phyloP scores from a whole-genome alignment of 164 flowering plant genomes.

The Vitis labrusca region DNA sequence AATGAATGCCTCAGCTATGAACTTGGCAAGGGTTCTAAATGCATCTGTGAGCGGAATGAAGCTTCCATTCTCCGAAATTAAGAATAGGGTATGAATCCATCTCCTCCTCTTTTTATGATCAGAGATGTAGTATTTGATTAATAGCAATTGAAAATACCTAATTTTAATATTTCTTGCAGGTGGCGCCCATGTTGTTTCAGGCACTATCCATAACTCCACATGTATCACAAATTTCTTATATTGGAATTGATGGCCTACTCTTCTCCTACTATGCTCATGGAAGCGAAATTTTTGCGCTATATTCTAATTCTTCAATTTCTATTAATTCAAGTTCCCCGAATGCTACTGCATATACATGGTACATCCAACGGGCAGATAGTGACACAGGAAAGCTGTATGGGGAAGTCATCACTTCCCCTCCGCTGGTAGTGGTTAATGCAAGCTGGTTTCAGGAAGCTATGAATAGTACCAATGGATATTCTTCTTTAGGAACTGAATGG shows the following conservation, averaged over 20 bases:
- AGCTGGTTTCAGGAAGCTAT: constrained; percentile 45
- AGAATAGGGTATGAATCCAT: constrained; percentile 23
- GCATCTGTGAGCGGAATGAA: constrained; percentile 21
- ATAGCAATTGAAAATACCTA: too few species aligned
- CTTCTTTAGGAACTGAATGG: constrained; percentile 39
- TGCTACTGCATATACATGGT: constrained; percentile 23
- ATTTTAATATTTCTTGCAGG: constrained; percentile 30
- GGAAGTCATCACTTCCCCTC: constrained; percentile 9
- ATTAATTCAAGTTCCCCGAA: not conserved
- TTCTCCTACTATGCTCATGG: constrained; percentile 41
- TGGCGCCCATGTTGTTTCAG: constrained; percentile 47
- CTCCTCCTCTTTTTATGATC: not conserved
- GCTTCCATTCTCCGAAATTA: constrained; percentile 19
- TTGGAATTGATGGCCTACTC: constrained; percentile 46
- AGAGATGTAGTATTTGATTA: too few species aligned
- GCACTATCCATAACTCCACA: constrained; percentile 30
- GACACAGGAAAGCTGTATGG: constrained; percentile 41
- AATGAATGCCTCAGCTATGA: constrained; percentile 19
- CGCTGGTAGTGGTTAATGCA: constrained; percentile 7
- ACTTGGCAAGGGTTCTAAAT: constrained; percentile 28
- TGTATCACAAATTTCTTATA: constrained; percentile 48
- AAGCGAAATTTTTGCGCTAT: constrained; percentile 32
- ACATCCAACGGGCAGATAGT: constrained; percentile 32
- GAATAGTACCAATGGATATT: constrained; percentile 24
- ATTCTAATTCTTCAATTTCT: constrained; percentile 35